Evolutionary conservation across 2,329 filamentous ascomycete genomes (phyloP).

Genomic region (Zymoseptoria crescenta): DNA sequence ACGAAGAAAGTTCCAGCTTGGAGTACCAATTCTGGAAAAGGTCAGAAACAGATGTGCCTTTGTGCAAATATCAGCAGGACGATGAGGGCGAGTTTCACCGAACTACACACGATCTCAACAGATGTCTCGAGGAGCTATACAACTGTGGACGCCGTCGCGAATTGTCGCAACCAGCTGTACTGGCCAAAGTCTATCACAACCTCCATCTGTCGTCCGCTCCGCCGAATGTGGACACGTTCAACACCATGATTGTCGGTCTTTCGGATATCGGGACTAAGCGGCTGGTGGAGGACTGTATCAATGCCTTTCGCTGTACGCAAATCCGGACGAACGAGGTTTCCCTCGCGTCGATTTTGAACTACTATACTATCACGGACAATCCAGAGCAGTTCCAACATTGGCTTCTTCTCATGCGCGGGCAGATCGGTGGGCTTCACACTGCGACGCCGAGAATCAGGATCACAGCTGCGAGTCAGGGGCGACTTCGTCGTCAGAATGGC

Average conservation of each 20-base stretch:
- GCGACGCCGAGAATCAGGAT: slow-evolving; percentile 34
- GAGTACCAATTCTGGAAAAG: neutral
- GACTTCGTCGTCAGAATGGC: slow-evolving; percentile 15
- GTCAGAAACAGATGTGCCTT: slow-evolving; percentile 8
- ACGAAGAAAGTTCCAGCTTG: neutral
- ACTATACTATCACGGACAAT: slow-evolving; percentile 31
- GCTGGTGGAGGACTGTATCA: slow-evolving; percentile 28
- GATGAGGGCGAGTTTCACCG: slow-evolving; percentile 29
- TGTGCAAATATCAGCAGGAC: slow-evolving; percentile 33
- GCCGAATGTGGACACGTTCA: slow-evolving; percentile 63
- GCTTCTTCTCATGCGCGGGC: slow-evolving; percentile 37
- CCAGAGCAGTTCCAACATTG: slow-evolving; percentile 31
- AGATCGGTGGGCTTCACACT: slow-evolving; percentile 29
- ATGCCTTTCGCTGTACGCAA: slow-evolving; percentile 27
- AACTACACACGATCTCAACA: slow-evolving; percentile 20
- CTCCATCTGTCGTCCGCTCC: slow-evolving; percentile 53
- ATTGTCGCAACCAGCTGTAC: slow-evolving; percentile 14
- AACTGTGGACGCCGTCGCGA: slow-evolving; percentile 12
- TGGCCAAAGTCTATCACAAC: slow-evolving; percentile 50
- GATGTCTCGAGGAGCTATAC: slow-evolving; percentile 19
- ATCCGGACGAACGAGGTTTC: slow-evolving; percentile 42
- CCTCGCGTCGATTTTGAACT: slow-evolving; percentile 33
- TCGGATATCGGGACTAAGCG: slow-evolving; percentile 23
- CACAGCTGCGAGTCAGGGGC: slow-evolving; percentile 17
- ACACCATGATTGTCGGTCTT: slow-evolving; percentile 62